Evolutionary conservation across 805 yeast genomes (phyloP), one percentile per base, ranked within the genome.

Genomic region (Ogataea nonfermentans): DNA sequence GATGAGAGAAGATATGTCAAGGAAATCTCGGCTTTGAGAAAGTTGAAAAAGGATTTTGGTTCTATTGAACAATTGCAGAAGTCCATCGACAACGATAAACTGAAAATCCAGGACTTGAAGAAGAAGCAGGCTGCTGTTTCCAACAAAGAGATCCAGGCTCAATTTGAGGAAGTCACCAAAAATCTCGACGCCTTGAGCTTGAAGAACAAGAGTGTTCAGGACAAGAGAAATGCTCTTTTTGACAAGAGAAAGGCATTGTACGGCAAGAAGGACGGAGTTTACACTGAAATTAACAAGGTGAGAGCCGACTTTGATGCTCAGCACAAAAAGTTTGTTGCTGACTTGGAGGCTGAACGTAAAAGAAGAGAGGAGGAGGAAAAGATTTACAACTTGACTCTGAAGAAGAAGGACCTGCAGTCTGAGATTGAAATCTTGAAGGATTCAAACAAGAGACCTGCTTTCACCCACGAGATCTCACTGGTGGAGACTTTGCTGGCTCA

Each of bases 1-100:
- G 96, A 91, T 48, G 99, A 93, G 74, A 83, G 87, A 70, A 75
- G 80, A 59, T 66, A 73, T 49, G 79, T 93, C 51, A 85, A 85
- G 68, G 98, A 91, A 68, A 84, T 88, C 73, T 75, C 88, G 37
- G 65, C 81, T 32, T 76, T 93, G 63, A 81, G 91, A 66, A 88
- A 86, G 67, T 68, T 84, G 59, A 79, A 81, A 58, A 84, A 83
- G 63, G 90, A 83, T 62, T 85, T 87, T 60, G 78, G 78, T 35
- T 71, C 76, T 33, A 71, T 90, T 52, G 89, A 81, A 58, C 76
- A 78, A 55, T 76, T 77, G 54, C 96, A 88, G 70, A 77, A 77
- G 53, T 76, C 82, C 30, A 81, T 91, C 59, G 96, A 88, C 57
- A 71, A 70, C 33, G 93, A 86, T 63, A 84, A 81, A 68, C 72